These are phyloP conservation scores for Lichenothelia convexa DNA, from an alignment of 495 filamentous ascomycete genomes.

Conservation along the genomic window DNA sequence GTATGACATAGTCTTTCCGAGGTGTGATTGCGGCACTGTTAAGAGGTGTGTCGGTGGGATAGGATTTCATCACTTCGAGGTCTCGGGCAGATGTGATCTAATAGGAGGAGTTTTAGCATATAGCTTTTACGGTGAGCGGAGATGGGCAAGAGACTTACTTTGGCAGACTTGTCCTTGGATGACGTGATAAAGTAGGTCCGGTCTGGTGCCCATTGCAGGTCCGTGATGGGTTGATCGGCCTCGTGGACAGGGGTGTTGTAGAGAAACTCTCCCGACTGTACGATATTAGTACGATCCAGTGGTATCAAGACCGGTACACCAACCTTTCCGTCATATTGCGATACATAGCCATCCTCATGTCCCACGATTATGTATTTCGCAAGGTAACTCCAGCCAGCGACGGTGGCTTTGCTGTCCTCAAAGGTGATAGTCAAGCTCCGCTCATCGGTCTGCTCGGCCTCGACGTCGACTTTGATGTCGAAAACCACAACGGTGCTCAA, in stretches of 20 bases:
- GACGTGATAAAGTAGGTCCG: constrained; percentile 95
- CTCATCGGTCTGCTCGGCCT: constrained; percentile 70
- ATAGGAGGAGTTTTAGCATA: constrained; percentile 1
- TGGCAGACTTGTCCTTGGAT: constrained; percentile 92
- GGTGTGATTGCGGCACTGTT: constrained; percentile 86
- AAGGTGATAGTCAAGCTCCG: constrained; percentile 69
- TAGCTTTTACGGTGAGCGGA: background rate
- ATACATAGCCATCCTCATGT: constrained; percentile 87
- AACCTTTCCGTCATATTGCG: constrained; percentile 90
- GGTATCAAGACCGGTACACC: constrained; percentile 1
- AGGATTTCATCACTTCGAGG: constrained; percentile 85
- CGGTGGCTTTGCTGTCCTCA: constrained; percentile 86
- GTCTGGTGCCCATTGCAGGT: constrained; percentile 86
- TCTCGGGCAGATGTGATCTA: constrained; percentile 57
- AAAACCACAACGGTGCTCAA: constrained; percentile 83
- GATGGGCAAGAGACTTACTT: constrained; percentile 31
- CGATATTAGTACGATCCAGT: background rate
- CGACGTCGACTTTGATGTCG: constrained; percentile 61
- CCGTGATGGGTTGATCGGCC: constrained; percentile 64
- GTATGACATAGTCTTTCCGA: constrained; percentile 91
- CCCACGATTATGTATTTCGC: constrained; percentile 90
- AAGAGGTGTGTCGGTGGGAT: constrained; percentile 80
- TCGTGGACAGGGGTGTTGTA: constrained; percentile 70
- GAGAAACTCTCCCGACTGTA: constrained; percentile 66
- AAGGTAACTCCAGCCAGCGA: constrained; percentile 87